Evolutionary conservation across 257 asterid genomes (phyloP).

Genomic region (Leptodermis oblonga): DNA sequence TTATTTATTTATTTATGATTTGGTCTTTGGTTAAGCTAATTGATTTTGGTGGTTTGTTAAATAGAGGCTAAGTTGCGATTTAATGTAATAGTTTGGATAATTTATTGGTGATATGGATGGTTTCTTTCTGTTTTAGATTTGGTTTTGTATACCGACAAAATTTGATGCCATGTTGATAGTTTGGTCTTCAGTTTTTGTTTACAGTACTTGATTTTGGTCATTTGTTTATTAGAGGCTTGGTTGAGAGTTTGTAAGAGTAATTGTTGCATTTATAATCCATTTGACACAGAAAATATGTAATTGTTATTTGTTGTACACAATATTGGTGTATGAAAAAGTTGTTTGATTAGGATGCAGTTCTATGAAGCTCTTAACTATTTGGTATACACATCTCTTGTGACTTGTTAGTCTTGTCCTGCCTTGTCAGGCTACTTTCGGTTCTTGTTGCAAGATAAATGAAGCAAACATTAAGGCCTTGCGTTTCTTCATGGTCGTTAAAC

Average conservation of each 20-base stretch:
- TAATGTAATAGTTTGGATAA: neutral
- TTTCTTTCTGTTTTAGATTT: too few relatives aligned
- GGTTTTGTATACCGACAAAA: too few relatives aligned
- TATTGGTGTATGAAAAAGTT: neutral
- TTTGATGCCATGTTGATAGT: too few relatives aligned
- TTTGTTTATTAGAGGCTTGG: too few relatives aligned
- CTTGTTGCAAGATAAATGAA: neutral
- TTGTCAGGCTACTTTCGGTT: neutral
- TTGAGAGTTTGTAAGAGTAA: too few relatives aligned
- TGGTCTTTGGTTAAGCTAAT: neutral
- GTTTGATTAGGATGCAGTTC: too few relatives aligned
- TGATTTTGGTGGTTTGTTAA: neutral
- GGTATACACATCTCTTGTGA: neutral
- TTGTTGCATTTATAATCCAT: too few relatives aligned
- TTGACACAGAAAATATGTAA: neutral
- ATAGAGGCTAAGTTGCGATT: neutral
- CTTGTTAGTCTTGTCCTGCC: neutral
- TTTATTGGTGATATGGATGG: neutral
- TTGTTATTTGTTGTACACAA: neutral
- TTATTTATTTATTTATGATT: too few relatives aligned
- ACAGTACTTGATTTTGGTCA: too few relatives aligned
- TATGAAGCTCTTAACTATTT: neutral
- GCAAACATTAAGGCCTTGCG: neutral
- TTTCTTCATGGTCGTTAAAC: slow-evolving; percentile 3
- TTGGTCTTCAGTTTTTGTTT: too few relatives aligned